Conservation (phyloP, 2,329 filamentous ascomycete species). For the Colletotrichum orbiculare region DNA sequence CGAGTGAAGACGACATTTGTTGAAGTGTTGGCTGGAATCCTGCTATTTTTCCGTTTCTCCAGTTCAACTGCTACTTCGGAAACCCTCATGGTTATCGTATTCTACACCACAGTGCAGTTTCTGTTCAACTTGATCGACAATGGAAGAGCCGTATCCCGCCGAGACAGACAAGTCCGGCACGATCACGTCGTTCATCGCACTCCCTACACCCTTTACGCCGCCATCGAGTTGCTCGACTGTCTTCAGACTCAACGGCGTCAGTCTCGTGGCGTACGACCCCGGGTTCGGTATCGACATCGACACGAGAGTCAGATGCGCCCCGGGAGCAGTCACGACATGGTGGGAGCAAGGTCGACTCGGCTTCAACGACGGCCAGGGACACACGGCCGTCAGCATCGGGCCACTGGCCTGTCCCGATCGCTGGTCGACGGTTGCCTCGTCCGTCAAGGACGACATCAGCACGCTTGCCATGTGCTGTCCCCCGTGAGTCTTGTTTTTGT, state of each 20-base stretch:
- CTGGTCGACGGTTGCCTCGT: constrained; percentile 10
- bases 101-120: background rate
- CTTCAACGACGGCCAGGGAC: constrained; percentile 12
- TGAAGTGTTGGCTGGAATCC: no score
- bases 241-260: constrained; percentile 9
- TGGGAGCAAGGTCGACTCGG: constrained; percentile 20
- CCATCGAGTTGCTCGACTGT: constrained; percentile 13
- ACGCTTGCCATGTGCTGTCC: constrained; percentile 23
- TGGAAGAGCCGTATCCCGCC: constrained; percentile 13
- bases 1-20: no score
- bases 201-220: constrained; percentile 13
- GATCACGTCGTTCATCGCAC: constrained; percentile 20
- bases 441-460: constrained; percentile 8
- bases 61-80: no score
- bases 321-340: constrained; percentile 17
- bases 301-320: constrained; percentile 16
- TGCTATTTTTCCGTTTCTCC: no score
- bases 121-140: background rate
- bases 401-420: constrained; percentile 7
- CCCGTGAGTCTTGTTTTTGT: background rate
- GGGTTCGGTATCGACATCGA: background rate
- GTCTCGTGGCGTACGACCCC: constrained; percentile 16
- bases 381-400: constrained; percentile 18
- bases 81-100: no score
- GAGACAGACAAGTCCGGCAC: constrained; percentile 2